phyloP scores from a whole-genome alignment of 2,329 filamentous ascomycete genomes.

The Ceratocystis smalleyi region DNA sequence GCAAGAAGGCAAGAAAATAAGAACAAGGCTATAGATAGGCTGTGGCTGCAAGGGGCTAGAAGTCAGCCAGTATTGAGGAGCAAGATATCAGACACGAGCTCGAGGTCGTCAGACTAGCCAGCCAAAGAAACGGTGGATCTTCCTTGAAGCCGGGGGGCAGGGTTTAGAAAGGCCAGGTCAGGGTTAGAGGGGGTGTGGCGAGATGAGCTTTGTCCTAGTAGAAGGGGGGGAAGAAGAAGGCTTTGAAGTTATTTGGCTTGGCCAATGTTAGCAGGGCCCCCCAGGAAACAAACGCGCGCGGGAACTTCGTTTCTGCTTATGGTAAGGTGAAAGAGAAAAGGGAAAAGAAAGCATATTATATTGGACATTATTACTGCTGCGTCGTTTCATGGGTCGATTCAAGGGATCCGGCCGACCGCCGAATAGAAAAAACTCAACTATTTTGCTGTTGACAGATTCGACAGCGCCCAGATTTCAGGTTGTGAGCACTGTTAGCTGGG shows the following conservation, averaged over 20 bases:
- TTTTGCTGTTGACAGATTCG: background rate
- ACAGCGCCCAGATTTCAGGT: background rate
- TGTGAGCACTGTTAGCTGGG: too few relatives aligned
- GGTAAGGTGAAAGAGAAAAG: background rate
- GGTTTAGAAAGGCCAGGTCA: background rate
- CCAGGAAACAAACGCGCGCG: background rate
- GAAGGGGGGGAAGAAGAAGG: background rate
- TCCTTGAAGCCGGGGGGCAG: too few relatives aligned
- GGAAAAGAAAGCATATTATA: background rate
- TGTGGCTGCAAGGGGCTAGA: too few relatives aligned
- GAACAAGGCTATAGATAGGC: too few relatives aligned
- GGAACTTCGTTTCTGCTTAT: background rate
- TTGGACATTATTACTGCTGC: too few relatives aligned
- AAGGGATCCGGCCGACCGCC: background rate
- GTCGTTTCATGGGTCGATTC: background rate
- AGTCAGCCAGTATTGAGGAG: background rate
- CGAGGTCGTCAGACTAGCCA: background rate
- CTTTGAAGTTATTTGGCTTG: background rate
- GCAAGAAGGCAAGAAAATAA: background rate
- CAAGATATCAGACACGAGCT: background rate
- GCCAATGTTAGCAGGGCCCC: background rate
- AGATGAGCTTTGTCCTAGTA: background rate
- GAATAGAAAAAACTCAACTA: background rate
- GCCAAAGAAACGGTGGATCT: too few relatives aligned
- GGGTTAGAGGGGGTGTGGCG: background rate